Evolutionary conservation across 148 eudicot genomes (phyloP).

Genomic region (Heliosperma pusillum): DNA sequence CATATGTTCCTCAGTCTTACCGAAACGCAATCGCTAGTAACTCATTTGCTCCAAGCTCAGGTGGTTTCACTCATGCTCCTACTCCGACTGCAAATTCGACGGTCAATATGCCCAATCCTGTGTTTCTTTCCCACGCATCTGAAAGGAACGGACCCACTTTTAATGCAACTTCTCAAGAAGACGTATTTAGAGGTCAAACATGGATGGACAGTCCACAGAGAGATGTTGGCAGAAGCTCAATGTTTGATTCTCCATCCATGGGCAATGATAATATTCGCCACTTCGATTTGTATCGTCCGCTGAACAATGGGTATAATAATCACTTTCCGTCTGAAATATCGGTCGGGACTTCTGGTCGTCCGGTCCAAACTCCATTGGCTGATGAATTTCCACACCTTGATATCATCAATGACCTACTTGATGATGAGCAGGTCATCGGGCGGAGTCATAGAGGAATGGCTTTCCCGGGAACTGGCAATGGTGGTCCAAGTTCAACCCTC

Average conservation of each 20-base stretch:
- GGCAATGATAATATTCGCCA: slow-evolving; percentile 30
- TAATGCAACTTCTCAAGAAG: slow-evolving; percentile 38
- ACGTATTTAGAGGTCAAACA: slow-evolving; percentile 36
- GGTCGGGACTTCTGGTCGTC: slow-evolving; percentile 55
- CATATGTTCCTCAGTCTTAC: slow-evolving; percentile 60
- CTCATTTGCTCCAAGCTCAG: slow-evolving; percentile 36
- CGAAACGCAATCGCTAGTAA: slow-evolving; percentile 69
- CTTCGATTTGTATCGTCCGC: slow-evolving; percentile 37
- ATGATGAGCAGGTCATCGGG: slow-evolving; percentile 58
- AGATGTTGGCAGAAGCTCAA: slow-evolving; percentile 37
- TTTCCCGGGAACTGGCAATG: slow-evolving; percentile 36
- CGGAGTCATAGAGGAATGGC: slow-evolving; percentile 22
- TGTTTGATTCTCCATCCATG: slow-evolving; percentile 35
- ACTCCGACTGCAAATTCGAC: slow-evolving; percentile 33
- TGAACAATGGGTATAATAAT: slow-evolving; percentile 34
- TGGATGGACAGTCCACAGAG: slow-evolving; percentile 52
- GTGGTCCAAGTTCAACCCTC: slow-evolving; percentile 27
- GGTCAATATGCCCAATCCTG: slow-evolving; percentile 35
- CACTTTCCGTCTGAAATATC: slow-evolving; percentile 37
- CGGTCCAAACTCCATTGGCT: slow-evolving; percentile 36
- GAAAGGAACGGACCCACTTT: slow-evolving; percentile 46
- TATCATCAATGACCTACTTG: slow-evolving; percentile 88
- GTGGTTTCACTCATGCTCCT: slow-evolving; percentile 44
- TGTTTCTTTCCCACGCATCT: slow-evolving; percentile 35
- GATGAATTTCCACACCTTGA: slow-evolving; percentile 98